Evolutionary conservation across 2,329 filamentous ascomycete species (phyloP).

Genomic region (Xylariaceae sp.): DNA sequence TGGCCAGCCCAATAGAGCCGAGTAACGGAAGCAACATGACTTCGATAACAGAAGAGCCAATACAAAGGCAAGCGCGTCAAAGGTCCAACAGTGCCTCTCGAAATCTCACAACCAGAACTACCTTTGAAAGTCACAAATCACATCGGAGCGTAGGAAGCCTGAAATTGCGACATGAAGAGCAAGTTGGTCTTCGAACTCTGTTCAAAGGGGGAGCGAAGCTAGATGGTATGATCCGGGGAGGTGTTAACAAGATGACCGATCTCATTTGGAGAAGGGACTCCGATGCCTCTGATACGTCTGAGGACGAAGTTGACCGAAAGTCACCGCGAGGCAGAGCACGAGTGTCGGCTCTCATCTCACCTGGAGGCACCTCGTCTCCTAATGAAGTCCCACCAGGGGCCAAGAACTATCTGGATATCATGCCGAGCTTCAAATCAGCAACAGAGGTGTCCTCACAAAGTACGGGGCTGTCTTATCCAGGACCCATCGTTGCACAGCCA

Average conservation of each 20-base stretch:
- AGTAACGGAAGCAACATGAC: constrained; percentile 25
- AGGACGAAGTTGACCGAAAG: constrained; percentile 51
- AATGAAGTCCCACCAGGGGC: constrained; percentile 31
- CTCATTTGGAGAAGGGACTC: constrained; percentile 56
- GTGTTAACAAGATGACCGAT: constrained; percentile 56
- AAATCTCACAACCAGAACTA: constrained; percentile 35
- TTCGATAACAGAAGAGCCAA: constrained; percentile 29
- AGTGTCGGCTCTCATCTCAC: constrained; percentile 36
- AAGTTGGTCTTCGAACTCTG: constrained; percentile 65
- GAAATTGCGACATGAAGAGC: constrained; percentile 43
- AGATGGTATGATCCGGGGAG: constrained; percentile 65
- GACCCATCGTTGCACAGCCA: constrained; percentile 27
- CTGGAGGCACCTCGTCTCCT: constrained; percentile 32
- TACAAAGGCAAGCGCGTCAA: constrained; percentile 27
- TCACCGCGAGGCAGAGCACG: constrained; percentile 38
- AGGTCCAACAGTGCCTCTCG: constrained; percentile 40
- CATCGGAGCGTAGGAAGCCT: constrained; percentile 50
- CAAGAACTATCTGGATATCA: constrained; percentile 50
- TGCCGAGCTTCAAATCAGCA: constrained; percentile 48
- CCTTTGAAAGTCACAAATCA: constrained; percentile 48
- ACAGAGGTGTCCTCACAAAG: constrained; percentile 23
- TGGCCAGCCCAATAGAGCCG: constrained; percentile 29
- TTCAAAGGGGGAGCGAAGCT: constrained; percentile 72
- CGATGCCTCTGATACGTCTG: constrained; percentile 39
- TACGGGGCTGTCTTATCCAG: constrained; percentile 13